A percentile compares a stretch with the other conserved stretches of the same genome.
Evolutionary conservation across 352 stramenopile genomes (phyloP).

Genomic region (Phytophthora chlamydospora): DNA sequence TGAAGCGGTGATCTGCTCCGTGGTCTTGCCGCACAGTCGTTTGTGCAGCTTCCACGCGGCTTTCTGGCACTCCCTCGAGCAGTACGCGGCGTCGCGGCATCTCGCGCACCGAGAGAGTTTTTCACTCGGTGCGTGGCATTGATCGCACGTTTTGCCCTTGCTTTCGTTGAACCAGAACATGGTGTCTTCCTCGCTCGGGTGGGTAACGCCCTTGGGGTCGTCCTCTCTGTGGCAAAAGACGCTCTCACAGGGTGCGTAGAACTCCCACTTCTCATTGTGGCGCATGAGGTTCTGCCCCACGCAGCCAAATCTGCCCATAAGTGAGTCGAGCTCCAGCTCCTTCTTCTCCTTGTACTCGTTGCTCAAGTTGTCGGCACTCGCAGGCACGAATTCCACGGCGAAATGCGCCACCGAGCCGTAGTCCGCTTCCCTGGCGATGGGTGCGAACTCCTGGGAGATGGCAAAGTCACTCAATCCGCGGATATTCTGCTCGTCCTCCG

Average conservation of each 20-base stretch:
- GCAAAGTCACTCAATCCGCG: constrained; percentile 80
- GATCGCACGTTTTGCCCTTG: constrained; percentile 69
- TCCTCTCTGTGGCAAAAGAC: constrained; percentile 47
- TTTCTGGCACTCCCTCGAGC: constrained; percentile 85
- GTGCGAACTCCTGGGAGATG: constrained; percentile 74
- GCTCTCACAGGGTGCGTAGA: constrained; percentile 57
- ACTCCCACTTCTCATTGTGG: constrained; percentile 84
- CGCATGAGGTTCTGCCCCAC: constrained; percentile 84
- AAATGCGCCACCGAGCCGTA: constrained; percentile 72
- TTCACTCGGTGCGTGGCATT: constrained; percentile 54
- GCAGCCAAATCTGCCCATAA: constrained; percentile 80
- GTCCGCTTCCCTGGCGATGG: constrained; percentile 42
- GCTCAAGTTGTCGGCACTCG: constrained; percentile 30
- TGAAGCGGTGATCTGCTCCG: constrained; percentile 49
- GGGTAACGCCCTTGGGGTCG: constrained; percentile 45
- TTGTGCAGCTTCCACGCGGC: constrained; percentile 83
- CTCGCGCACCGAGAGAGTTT: constrained; percentile 73
- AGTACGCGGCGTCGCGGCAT: constrained; percentile 76
- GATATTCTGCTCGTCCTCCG: constrained; percentile 58
- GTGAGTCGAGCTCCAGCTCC: constrained; percentile 40
- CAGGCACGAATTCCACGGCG: constrained; percentile 73
- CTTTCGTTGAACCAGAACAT: constrained; percentile 69
- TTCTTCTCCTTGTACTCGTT: constrained; percentile 42
- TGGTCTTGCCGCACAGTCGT: constrained; percentile 63
- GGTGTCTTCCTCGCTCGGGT: constrained; percentile 61